These are phyloP conservation scores for Alternaria infectoria DNA, from an alignment of 2,329 filamentous ascomycete species.

Conservation along the genomic window DNA sequence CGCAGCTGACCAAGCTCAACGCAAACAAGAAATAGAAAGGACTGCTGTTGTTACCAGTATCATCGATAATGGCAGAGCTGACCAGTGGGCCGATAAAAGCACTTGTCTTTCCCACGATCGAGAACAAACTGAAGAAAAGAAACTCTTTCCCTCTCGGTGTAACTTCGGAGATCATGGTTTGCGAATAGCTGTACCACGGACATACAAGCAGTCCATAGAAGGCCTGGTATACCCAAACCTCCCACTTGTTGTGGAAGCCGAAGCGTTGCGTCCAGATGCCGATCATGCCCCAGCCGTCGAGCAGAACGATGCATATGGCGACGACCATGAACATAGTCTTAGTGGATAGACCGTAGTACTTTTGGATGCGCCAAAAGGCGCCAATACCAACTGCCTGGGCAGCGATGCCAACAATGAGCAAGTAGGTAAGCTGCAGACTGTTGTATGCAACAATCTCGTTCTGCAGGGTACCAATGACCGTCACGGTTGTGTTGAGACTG, in stretches of 20 bases:
- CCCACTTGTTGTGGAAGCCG: constrained; percentile 61
- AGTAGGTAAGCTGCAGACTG: constrained; percentile 68
- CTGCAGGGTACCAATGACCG: constrained; percentile 70
- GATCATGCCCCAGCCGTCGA: constrained; percentile 66
- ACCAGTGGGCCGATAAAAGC: constrained; percentile 73
- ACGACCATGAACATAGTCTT: constrained; percentile 74
- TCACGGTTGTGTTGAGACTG: constrained; percentile 72
- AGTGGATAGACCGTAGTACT: constrained; percentile 63
- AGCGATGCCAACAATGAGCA: constrained; percentile 69
- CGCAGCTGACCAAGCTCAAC: constrained; percentile 29
- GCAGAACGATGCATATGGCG: constrained; percentile 65
- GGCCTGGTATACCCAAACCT: constrained; percentile 57
- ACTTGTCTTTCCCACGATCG: constrained; percentile 71
- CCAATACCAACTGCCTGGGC: constrained; percentile 69
- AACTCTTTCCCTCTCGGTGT: constrained; percentile 73
- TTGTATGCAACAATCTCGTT: constrained; percentile 70
- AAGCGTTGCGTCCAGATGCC: constrained; percentile 63
- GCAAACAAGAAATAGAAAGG: constrained; percentile 68
- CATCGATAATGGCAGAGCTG: constrained; percentile 72
- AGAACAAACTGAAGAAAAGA: constrained; percentile 73
- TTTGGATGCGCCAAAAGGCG: constrained; percentile 67
- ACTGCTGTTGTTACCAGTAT: constrained; percentile 62
- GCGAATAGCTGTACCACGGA: constrained; percentile 73
- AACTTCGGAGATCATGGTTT: constrained; percentile 74
- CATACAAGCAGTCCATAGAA: constrained; percentile 72